A percentile compares a stretch with the other conserved stretches of the same genome.
Evolutionary conservation across 2,329 filamentous ascomycete species (phyloP).

Genomic region (Neonectria sp.): DNA sequence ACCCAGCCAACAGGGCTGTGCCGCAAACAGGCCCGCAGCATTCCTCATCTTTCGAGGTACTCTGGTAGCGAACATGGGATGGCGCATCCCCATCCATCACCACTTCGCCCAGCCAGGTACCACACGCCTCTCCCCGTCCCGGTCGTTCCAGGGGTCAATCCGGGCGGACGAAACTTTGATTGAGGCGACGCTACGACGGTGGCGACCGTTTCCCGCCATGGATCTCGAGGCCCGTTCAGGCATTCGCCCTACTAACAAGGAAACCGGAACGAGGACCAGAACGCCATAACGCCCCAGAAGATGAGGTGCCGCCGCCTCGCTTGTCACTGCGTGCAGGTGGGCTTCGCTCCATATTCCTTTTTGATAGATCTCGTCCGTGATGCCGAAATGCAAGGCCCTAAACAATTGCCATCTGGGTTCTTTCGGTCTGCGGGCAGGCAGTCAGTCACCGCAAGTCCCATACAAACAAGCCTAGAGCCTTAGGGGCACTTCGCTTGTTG

Average conservation of each 20-base stretch:
- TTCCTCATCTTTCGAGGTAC: too few species aligned
- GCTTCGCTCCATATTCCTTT: constrained; percentile 28
- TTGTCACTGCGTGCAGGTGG: not conserved
- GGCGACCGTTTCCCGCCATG: constrained; percentile 43
- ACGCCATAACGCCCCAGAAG: not conserved
- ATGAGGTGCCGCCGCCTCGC: not conserved
- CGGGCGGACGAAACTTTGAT: constrained; percentile 40
- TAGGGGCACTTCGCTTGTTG: constrained; percentile 11
- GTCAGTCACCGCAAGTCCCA: constrained; percentile 21
- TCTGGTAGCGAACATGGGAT: not conserved
- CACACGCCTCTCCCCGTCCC: not conserved
- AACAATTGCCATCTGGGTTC: constrained; percentile 11
- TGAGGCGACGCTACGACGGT: constrained; percentile 44
- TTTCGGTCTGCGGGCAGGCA: not conserved
- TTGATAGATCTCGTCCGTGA: constrained; percentile 21
- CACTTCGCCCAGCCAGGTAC: not conserved
- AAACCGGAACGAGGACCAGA: not conserved
- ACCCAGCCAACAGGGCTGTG: not conserved
- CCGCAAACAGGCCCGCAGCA: not conserved
- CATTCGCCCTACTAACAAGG: not conserved
- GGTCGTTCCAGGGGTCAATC: constrained; percentile 7
- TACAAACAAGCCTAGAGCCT: not conserved
- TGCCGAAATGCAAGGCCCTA: constrained; percentile 11
- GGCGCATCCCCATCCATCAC: constrained; percentile 1
- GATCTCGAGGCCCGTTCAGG: constrained; percentile 5